Evolutionary conservation across 2,329 filamentous ascomycete species (phyloP), one percentile per base, ranked within the genome.

Genomic region (Claviceps humidiphila): DNA sequence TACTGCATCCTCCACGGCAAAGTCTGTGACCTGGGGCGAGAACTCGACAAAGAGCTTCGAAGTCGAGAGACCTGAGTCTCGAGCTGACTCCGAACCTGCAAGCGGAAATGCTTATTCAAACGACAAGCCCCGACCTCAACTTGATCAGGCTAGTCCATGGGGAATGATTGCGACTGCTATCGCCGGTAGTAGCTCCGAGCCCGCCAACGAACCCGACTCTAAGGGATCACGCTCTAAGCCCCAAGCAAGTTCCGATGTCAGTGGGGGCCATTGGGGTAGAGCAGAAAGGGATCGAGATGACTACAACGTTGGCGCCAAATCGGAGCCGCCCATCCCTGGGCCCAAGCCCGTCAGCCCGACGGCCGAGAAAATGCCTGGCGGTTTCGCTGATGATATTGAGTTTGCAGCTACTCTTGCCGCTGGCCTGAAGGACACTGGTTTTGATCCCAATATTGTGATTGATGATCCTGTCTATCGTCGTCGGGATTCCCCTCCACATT

Each of bases 341-440:
- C 76, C 80, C 3, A 82, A 83, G 59, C 77, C 77, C 8, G 56
- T 67, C 11, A 73, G 69, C 55, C 71, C 73, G n/a, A 68, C 69
- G 49, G 59, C 61, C 20, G 62, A 72, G 44, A 74, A 78, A 53
- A 78, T 84, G 64, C 82, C 84, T 24, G 84, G 84, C 20, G 69
- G 75, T 9, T 89, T 85, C 60, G 77, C 71, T 1, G 77, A 83
- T 53, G 85, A 88, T 58, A 68, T 84, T 8, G 81, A 81, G 50
- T 88, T 89, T 58, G 80, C 82, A 7, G 85, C 84, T 30, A 80
- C 78, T 3, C 67, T 88, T 47, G 83, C 84, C 53, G 85, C 84
- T 47, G 83, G 81, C 1, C 71, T 87, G 48, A 70, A 82, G 61
- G 76, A 81, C n/a, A 78, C 81, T 46, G 85, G 85, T 0, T 88